Percentiles rank a stretch among this genome's conserved stretches.
Evolutionary conservation across 2,329 filamentous ascomycete genomes (phyloP).

Genomic region (Verticillium dahliae): DNA sequence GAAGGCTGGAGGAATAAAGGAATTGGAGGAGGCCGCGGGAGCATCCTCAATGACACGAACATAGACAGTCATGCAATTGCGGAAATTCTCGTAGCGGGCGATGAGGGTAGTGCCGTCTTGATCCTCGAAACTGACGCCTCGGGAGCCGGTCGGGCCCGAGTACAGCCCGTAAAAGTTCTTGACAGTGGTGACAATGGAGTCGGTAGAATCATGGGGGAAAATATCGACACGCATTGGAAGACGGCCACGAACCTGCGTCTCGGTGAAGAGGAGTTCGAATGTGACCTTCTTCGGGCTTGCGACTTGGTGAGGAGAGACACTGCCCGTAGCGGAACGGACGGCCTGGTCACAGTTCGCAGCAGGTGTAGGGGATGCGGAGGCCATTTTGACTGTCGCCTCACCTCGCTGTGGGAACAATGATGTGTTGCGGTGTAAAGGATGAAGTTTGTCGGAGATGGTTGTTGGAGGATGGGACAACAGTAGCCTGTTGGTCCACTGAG

Average conservation of each 20-base stretch:
- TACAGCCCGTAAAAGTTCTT: slow-evolving; percentile 99
- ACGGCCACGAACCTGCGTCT: slow-evolving; percentile 65
- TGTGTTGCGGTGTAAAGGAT: background rate
- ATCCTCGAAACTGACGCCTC: slow-evolving; percentile 93
- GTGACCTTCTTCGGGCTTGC: slow-evolving; percentile 64
- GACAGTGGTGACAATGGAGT: slow-evolving; percentile 95
- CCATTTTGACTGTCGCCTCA: slow-evolving; percentile 27
- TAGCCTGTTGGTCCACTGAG: background rate
- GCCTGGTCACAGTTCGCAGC: slow-evolving; percentile 22
- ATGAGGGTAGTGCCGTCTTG: slow-evolving; percentile 84
- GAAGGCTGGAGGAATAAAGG: slow-evolving; percentile 45
- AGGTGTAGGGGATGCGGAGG: slow-evolving; percentile 39
- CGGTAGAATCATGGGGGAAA: slow-evolving; percentile 90
- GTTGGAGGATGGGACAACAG: background rate
- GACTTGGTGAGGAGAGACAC: slow-evolving; percentile 38
- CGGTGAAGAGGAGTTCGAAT: slow-evolving; percentile 68
- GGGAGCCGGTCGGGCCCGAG: slow-evolving; percentile 60
- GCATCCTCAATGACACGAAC: slow-evolving; percentile 73
- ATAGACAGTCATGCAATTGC: slow-evolving; percentile 86
- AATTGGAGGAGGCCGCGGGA: slow-evolving; percentile 28
- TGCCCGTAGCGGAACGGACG: slow-evolving; percentile 33
- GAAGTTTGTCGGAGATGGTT: background rate
- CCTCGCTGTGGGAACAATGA: background rate
- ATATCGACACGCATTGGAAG: slow-evolving; percentile 86
- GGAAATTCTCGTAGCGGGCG: slow-evolving; percentile 92